Evolutionary conservation across 352 stramenopile species (phyloP), one percentile per base, ranked within the genome.

Genomic region (Phytopythium delawarense): DNA sequence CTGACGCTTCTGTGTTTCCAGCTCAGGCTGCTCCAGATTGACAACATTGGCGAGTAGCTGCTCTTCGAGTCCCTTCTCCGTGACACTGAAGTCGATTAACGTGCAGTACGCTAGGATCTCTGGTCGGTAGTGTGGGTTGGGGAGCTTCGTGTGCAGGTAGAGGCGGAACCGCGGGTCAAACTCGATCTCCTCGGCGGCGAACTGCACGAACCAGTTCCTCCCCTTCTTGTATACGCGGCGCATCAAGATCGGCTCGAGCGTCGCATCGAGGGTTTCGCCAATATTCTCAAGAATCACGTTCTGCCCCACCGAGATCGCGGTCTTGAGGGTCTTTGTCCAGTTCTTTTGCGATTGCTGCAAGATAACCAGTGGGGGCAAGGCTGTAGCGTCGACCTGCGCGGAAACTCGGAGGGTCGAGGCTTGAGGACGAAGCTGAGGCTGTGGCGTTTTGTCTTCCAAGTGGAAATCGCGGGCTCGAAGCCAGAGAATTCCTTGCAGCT

Each of bases 71-170:
- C 91, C 91, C 49, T 81, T 84, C 51, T 97, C 84, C 13, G 92
- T 98, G 23, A 98, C 92, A 49, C 94, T 97, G 55, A 98, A 98
- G 68, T 98, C 96, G 57, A 98, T 97, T 1, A 98, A 74, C 44
- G 91, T 98, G 60, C 89, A 97, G 60, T 97, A 94, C 28, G 92
- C 89, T 18, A 94, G 69, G n/a, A 98, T 82, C 62, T 98, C 92
- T 0, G 92, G 92, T 2, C 84, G 81, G 63, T 96, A 98, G 66
- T 98, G 92, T 7, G 92, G 93, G 39, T 98, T 98, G 1, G 88
- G 86, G 1, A 98, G 70, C 54, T 97, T 97, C 0, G 90, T 98
- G 67, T 98, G 92, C 28, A 98, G 55, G 51, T 81, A 97, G 18
- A 98, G 63, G 2, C 85, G 73, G 62, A 98, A 98, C 13, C 85